Evolutionary conservation across 441 rosid species (phyloP), one percentile per base, ranked within the genome.

Genomic region (Aquilaria agallochum): DNA sequence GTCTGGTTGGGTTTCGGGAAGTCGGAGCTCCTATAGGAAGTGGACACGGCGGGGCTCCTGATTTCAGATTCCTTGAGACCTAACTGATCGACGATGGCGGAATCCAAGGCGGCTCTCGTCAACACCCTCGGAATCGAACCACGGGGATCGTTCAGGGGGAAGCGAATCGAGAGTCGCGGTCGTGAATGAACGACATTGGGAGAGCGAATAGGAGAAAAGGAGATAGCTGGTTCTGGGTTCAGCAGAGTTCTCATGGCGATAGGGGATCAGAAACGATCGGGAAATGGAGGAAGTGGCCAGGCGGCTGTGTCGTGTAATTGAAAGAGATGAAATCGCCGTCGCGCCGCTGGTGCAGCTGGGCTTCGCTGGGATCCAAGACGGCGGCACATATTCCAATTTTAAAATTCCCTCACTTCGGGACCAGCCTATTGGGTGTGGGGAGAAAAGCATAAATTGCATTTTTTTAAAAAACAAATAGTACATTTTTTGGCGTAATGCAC

Each of bases 1-100:
- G 88, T 86, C 83, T 74, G 89, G 63, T 94, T 94, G 3, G 96
- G 95, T 74, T 82, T 87, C 31, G 79, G 82, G 50, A 85, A 76
- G 66, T 50, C 71, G 20, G 84, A 76, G 71, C 67, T 74, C 74
- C 98, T 74, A 67, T 90, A 94, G 3, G 97, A 79, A 14, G 96
- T 56, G 57, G 98, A 87, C 49, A 94, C 46, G 2, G 96, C 72
- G 4, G 98, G 97, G 53, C 89, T 91, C 68, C 79, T 76, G 8
- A 75, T 55, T 60, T 81, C 95, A 1, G 87, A 83, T 60, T 84
- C 88, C 27, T 78, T 67, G 2, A 88, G 74, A 11, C 95, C 98
- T 33, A 83, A 52, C 27, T 86, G 81, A 42, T 81, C 97, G 34
- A 85, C 60, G 62, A 59, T 80, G 5, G 72, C 66, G 1, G 89